Percentiles rank a stretch among this genome's conserved stretches.
These are phyloP conservation scores for Avena atlantica DNA, from an alignment of 176 grass and related monocot species.

Conservation along the genomic window DNA sequence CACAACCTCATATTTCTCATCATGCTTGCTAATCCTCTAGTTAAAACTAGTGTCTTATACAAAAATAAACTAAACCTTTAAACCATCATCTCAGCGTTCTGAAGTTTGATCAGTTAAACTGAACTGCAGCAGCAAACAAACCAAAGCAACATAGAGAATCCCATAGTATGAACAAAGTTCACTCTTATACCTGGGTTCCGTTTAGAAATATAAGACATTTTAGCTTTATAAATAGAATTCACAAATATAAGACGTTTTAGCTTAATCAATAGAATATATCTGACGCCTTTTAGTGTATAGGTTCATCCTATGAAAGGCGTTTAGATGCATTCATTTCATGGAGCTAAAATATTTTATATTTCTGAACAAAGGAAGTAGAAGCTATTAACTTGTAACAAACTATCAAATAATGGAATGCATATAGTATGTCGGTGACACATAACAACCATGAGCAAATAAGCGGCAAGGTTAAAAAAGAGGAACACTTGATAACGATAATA, in stretches of 20 bases:
- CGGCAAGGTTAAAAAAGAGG: not conserved
- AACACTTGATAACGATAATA: slow-evolving; percentile 13
- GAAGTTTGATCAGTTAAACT: not conserved
- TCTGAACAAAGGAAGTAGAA: not conserved
- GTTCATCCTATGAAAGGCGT: too few species aligned
- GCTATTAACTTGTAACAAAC: not conserved
- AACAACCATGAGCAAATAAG: not conserved
- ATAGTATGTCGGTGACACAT: not conserved
- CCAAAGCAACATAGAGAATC: not conserved
- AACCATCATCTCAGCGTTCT: not conserved
- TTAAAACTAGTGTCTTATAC: too few species aligned
- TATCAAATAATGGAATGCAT: not conserved
- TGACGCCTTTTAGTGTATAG: too few species aligned
- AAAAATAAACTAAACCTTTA: too few species aligned
- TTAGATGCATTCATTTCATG: too few species aligned
- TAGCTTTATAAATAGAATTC: too few species aligned
- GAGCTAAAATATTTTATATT: too few species aligned
- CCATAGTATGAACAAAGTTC: not conserved
- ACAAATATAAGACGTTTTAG: too few species aligned
- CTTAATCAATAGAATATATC: too few species aligned
- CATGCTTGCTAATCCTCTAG: too few species aligned
- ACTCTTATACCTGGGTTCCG: not conserved
- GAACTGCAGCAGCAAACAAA: not conserved
- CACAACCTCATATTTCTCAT: too few species aligned
- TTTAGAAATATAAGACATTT: too few species aligned